Percentiles rank a stretch among this genome's conserved stretches.
Conservation (phyloP, 148 eudicot genomes). For the Camellia lanceoleosa region DNA sequence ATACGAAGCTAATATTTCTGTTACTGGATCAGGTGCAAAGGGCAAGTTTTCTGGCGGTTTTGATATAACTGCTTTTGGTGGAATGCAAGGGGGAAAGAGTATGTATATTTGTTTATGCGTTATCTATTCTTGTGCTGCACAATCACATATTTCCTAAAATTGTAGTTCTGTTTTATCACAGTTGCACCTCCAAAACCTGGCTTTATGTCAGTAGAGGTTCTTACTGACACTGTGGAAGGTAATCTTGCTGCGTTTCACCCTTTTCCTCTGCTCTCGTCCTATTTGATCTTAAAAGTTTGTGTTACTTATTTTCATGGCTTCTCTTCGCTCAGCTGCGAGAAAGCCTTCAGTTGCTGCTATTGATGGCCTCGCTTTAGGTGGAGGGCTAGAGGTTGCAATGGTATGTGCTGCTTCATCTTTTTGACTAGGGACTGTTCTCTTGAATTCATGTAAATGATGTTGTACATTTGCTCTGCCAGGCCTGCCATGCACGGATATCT, state of each 20-base stretch:
- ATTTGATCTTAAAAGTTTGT: neutral
- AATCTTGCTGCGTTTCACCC: conserved; percentile 10
- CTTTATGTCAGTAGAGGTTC: conserved; percentile 76
- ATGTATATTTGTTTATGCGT: conserved; percentile 16
- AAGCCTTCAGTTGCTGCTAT: conserved; percentile 97
- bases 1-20: conserved; percentile 14
- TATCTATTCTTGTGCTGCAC: neutral
- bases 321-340: conserved; percentile 52
- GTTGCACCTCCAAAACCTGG: conserved; percentile 68
- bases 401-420: conserved; percentile 38
- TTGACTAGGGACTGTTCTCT: neutral
- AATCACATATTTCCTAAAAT: neutral
- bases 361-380: conserved; percentile 95
- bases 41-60: conserved; percentile 97
- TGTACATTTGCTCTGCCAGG: conserved; percentile 33
- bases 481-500: conserved; percentile 89
- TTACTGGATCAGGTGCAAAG: conserved; percentile 60
- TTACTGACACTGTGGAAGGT: conserved; percentile 84
- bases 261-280: neutral
- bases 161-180: conserved; percentile 26
- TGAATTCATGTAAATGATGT: neutral
- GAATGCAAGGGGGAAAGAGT: conserved; percentile 63
- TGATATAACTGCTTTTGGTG: conserved; percentile 83
- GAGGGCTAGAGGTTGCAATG: conserved; percentile 97
- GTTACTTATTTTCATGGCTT: neutral